Conservation (phyloP, 306 rosid genomes). For the Dalbergia oliveri region DNA sequence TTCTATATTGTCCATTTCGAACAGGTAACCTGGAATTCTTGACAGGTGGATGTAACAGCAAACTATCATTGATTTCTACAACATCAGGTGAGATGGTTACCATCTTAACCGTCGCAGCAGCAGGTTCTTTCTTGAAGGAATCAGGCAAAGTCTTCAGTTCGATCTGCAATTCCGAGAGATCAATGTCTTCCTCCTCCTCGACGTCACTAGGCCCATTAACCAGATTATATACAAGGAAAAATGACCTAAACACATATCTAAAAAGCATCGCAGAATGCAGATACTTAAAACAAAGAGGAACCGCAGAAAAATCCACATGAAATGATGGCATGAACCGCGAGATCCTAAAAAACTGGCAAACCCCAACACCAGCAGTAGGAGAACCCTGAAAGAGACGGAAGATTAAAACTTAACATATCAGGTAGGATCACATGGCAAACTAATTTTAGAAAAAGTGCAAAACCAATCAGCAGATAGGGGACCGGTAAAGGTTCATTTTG, state of each 20-base stretch:
- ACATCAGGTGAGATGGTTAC: conserved; percentile 30
- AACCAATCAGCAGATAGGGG: not conserved
- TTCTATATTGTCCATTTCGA: conserved; percentile 56
- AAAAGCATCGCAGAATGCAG: conserved; percentile 56
- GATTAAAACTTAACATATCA: conserved; percentile 7
- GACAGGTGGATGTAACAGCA: conserved; percentile 41
- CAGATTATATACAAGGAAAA: conserved; percentile 42
- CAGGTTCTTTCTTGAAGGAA: conserved; percentile 29
- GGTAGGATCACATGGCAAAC: not conserved
- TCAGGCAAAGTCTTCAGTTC: conserved; percentile 11
- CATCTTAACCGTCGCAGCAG: not conserved
- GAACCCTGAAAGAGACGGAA: conserved; percentile 67
- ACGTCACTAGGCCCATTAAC: conserved; percentile 39
- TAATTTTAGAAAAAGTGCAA: not conserved
- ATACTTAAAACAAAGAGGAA: conserved; percentile 67
- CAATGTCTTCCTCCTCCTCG: conserved; percentile 35
- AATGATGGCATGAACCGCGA: conserved; percentile 58
- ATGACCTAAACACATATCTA: conserved; percentile 48
- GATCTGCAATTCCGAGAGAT: conserved; percentile 45
- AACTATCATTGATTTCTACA: conserved; percentile 33
- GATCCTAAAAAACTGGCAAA: conserved; percentile 67
- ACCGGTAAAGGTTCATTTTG: no score
- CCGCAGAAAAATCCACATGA: conserved; percentile 75
- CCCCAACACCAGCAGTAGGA: conserved; percentile 47
- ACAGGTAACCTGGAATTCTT: conserved; percentile 53